A percentile compares a stretch with the other conserved stretches of the same genome.
Conservation (phyloP, 768 basidiomycete species). For the Strobilomyces confusus region DNA sequence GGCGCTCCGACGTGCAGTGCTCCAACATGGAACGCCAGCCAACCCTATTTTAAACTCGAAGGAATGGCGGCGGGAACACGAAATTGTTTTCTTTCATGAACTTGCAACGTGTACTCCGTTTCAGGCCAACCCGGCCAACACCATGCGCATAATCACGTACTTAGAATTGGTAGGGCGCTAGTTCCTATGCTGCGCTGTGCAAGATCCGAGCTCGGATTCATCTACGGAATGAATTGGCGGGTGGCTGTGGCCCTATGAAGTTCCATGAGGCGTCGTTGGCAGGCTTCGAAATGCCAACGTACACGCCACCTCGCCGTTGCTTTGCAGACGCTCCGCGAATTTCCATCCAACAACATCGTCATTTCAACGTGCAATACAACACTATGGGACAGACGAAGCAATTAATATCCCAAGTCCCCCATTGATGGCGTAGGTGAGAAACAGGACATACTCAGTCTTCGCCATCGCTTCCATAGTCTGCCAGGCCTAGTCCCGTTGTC, state of each 20-base stretch:
- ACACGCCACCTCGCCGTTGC: conserved; percentile 12
- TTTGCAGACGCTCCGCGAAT: not conserved
- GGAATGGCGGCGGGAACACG: not conserved
- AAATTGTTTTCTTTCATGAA: conserved; percentile 1
- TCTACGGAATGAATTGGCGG: not conserved
- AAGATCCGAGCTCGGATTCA: not conserved
- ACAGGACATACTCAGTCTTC: conserved; percentile 35
- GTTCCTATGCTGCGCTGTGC: not conserved
- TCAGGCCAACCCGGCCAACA: conserved; percentile 9
- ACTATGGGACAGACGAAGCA: not conserved
- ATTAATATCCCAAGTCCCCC: conserved; percentile 1
- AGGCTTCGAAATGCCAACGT: conserved; percentile 22
- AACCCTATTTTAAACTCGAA: not conserved
- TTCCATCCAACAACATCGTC: not conserved
- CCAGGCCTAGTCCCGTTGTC: conserved; percentile 55
- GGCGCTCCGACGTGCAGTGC: conserved; percentile 13
- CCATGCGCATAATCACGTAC: conserved; percentile 15
- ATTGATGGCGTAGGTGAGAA: not conserved
- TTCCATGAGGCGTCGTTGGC: conserved; percentile 16
- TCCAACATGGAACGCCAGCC: not conserved
- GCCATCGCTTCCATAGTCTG: conserved; percentile 75
- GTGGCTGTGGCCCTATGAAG: conserved; percentile 27
- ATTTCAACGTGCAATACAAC: conserved; percentile 5
- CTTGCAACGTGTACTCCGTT: conserved; percentile 21
- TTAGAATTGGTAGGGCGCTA: conserved; percentile 4